Evolutionary conservation across 2,329 filamentous ascomycete species (phyloP).

Genomic region (Neurospora sp.): DNA sequence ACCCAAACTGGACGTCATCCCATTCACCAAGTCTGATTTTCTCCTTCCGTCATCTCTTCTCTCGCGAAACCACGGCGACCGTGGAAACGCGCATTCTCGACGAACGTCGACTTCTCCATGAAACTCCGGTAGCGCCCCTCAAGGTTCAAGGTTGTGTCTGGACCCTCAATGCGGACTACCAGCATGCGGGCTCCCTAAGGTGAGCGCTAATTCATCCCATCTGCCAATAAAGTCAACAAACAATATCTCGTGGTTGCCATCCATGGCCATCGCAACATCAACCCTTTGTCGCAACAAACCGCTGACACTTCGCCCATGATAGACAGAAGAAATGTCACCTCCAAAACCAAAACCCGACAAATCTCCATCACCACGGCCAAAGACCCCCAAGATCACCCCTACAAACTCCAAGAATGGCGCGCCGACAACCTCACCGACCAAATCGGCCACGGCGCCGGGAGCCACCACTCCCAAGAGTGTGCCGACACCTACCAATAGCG

Average conservation of each 20-base stretch:
- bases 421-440: conserved; percentile 19
- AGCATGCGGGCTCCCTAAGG: neutral
- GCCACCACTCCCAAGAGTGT: conserved; percentile 32
- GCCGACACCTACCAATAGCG: conserved; percentile 25
- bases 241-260: neutral
- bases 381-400: conserved; percentile 12
- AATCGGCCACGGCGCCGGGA: conserved; percentile 15
- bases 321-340: conserved; percentile 17
- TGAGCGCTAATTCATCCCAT: neutral
- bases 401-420: conserved; percentile 13
- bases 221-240: neutral
- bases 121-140: neutral
- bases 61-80: neutral
- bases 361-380: conserved; percentile 4
- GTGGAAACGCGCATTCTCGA: neutral
- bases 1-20: neutral
- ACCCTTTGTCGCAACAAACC: conserved; percentile 2
- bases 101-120: neutral
- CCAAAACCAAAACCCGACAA: conserved; percentile 17
- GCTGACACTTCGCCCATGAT: neutral
- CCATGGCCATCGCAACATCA: neutral
- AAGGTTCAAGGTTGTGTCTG: neutral
- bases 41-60: neutral
- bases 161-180: neutral
- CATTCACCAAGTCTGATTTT: neutral